phyloP scores from a whole-genome alignment of 345 rosid genomes.

The Populus ilicifolia region DNA sequence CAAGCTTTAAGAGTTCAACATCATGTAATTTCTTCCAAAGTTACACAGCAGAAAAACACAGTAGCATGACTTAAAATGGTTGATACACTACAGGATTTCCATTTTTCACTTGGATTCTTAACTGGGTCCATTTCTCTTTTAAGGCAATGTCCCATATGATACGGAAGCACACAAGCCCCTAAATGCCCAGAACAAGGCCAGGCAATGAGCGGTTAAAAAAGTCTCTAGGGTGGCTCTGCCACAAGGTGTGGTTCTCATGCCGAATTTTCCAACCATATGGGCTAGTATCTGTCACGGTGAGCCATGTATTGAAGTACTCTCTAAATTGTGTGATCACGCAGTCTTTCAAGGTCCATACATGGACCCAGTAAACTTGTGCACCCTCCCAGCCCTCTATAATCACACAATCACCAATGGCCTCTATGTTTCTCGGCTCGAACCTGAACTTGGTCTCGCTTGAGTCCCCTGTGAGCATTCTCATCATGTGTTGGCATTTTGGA shows the following conservation, averaged over 20 bases:
- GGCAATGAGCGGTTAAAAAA: constrained; percentile 61
- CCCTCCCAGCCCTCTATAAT: constrained; percentile 94
- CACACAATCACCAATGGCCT: constrained; percentile 58
- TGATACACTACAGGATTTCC: not conserved
- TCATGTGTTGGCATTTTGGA: constrained; percentile 73
- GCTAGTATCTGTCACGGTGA: constrained; percentile 54
- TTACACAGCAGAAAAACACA: too few species aligned
- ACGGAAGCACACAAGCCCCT: not conserved
- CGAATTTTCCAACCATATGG: constrained; percentile 35
- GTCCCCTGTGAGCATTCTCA: constrained; percentile 64
- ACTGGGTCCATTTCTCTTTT: not conserved
- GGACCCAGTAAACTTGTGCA: constrained; percentile 73
- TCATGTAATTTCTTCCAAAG: too few species aligned
- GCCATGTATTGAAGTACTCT: constrained; percentile 86
- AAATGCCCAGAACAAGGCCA: constrained; percentile 61
- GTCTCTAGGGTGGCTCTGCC: constrained; percentile 78
- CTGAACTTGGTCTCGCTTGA: constrained; percentile 37
- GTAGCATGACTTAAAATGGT: not conserved
- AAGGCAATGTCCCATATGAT: not conserved
- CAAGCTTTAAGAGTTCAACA: too few species aligned
- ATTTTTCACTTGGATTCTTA: not conserved
- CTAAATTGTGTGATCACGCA: constrained; percentile 62
- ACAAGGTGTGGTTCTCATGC: constrained; percentile 36
- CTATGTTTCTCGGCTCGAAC: constrained; percentile 63
- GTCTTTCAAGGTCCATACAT: constrained; percentile 69